These are phyloP conservation scores for Onygenales sp. DNA, from an alignment of 2,329 filamentous ascomycete genomes.

Conservation along the genomic window DNA sequence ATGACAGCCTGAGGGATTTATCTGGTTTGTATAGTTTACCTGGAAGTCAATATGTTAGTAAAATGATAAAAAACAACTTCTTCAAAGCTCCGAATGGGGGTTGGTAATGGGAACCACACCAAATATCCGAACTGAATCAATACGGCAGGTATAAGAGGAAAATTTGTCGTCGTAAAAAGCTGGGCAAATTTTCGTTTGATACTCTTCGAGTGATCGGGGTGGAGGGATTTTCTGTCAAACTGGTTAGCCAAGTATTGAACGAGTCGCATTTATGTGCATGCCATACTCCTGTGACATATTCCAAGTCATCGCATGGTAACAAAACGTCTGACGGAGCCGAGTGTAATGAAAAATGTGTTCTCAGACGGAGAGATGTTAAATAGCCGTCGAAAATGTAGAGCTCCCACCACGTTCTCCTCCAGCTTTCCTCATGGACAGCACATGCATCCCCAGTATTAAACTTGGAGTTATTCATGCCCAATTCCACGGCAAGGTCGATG, in stretches of 20 bases:
- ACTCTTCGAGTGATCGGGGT: not conserved
- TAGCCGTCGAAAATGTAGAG: conserved; percentile 5
- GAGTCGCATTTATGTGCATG: no score
- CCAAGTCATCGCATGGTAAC: conserved; percentile 3
- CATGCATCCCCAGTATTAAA: not conserved
- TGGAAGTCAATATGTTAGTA: not conserved
- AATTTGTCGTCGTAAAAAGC: not conserved
- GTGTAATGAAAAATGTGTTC: not conserved
- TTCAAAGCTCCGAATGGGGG: not conserved
- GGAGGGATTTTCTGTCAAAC: conserved; percentile 2
- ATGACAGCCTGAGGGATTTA: not conserved
- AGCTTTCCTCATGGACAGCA: conserved; percentile 1
- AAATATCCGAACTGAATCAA: conserved; percentile 1
- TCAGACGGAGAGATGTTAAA: not conserved
- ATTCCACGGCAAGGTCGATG: conserved; percentile 2
- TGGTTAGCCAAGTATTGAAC: no score
- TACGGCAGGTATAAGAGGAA: conserved; percentile 3
- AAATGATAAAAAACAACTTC: not conserved
- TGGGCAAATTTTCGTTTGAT: not conserved
- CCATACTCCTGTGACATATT: conserved; percentile 3
- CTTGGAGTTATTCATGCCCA: conserved; percentile 1
- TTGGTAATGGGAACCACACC: not conserved
- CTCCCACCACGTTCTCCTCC: conserved; percentile 6
- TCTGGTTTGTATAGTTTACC: not conserved
- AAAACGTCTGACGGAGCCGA: conserved; percentile 1